phyloP scores from a whole-genome alignment of 305 asterid genomes.

The Fraxinus sp. region DNA sequence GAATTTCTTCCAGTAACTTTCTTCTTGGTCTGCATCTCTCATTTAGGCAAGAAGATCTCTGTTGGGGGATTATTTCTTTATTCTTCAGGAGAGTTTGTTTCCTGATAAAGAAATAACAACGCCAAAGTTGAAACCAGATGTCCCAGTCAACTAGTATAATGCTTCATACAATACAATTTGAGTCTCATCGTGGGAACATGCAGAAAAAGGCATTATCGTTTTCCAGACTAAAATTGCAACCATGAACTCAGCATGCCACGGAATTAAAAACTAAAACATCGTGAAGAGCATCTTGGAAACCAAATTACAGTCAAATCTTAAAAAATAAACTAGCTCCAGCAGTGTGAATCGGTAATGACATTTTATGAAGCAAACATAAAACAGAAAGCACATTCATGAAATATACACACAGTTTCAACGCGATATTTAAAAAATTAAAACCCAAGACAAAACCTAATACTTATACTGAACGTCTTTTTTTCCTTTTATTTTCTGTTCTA shows the following conservation, averaged over 20 bases:
- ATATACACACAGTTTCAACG: background rate
- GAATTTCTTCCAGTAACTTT: constrained; percentile 51
- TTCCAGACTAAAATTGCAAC: background rate
- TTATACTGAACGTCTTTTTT: background rate
- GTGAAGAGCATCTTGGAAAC: background rate
- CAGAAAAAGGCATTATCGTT: background rate
- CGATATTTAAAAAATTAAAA: background rate
- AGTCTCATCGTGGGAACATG: background rate
- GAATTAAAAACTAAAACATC: background rate
- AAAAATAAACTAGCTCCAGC: background rate
- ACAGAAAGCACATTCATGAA: background rate
- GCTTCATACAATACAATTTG: background rate
- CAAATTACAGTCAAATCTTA: background rate
- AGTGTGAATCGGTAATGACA: background rate
- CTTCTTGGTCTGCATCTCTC: constrained; percentile 74
- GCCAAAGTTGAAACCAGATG: background rate
- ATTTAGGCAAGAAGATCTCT: constrained; percentile 17
- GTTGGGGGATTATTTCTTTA: constrained; percentile 17
- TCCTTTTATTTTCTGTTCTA: background rate
- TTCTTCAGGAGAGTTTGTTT: constrained; percentile 22
- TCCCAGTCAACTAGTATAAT: background rate
- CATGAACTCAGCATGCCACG: background rate
- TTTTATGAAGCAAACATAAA: background rate
- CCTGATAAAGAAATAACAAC: background rate
- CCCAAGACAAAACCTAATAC: background rate